A percentile compares a stretch with the other conserved stretches of the same genome.
These are phyloP conservation scores for Boletellus sp. DNA, from an alignment of 768 basidiomycete genomes.

Conservation along the genomic window DNA sequence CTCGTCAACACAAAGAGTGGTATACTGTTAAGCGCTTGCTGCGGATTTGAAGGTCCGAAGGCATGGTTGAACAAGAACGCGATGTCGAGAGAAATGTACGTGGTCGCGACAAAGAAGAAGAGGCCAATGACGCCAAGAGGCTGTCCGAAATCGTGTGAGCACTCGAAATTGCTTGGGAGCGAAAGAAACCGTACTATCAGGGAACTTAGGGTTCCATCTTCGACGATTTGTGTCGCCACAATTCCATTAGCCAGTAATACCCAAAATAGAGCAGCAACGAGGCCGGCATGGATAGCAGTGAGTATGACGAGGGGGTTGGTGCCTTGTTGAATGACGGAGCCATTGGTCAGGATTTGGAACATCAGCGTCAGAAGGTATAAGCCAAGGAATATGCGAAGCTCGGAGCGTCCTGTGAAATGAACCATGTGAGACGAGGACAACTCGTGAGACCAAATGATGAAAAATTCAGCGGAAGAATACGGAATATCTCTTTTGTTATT, in stretches of 20 bases:
- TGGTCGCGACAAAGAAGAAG: constrained; percentile 65
- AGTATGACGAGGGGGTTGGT: constrained; percentile 63
- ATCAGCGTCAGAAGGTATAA: constrained; percentile 70
- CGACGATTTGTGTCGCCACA: constrained; percentile 85
- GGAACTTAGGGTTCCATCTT: constrained; percentile 79
- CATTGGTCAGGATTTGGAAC: constrained; percentile 79
- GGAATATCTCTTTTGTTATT: not conserved
- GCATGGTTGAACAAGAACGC: constrained; percentile 61
- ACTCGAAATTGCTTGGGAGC: not conserved
- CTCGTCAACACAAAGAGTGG: constrained; percentile 78
- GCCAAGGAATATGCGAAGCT: constrained; percentile 62
- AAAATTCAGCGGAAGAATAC: not conserved
- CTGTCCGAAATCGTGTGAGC: constrained; percentile 32
- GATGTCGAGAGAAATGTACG: constrained; percentile 84
- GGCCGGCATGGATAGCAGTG: constrained; percentile 74
- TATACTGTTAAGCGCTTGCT: constrained; percentile 54
- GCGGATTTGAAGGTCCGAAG: constrained; percentile 59
- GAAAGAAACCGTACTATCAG: constrained; percentile 48
- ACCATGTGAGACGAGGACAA: not conserved
- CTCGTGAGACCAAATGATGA: not conserved
- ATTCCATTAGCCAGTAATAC: constrained; percentile 69
- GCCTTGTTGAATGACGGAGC: constrained; percentile 76
- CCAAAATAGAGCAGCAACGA: constrained; percentile 80
- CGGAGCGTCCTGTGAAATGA: constrained; percentile 52
- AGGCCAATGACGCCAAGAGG: constrained; percentile 57